Base-by-base conservation (phyloP, 2,329 filamentous ascomycete genomes). In the Ophiostoma ulmi region DNA sequence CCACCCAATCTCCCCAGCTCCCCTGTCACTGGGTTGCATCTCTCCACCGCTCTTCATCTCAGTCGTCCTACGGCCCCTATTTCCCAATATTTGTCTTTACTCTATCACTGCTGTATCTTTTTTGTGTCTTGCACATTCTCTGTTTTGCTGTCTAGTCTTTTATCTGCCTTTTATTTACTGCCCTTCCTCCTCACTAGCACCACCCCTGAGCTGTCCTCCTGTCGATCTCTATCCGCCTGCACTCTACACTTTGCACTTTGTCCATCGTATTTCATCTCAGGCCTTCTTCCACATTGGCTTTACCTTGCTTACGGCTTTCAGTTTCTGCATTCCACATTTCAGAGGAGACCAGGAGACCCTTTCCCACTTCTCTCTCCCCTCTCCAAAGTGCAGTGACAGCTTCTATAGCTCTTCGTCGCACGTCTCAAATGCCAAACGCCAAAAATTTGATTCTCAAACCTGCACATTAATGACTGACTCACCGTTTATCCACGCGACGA, bases 131-230 rank as follows among this genome's bases (percentile, higher is more conserved):
- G 35, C 1, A 17, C 22, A 17, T 5, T 8, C 3, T 13, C 4
- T 17, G 14, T 44, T 44, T 44, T 10, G 22, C 14, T 26, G 52
- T 58, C n/a, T 17, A 13, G n/a, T 58, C 22, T 26, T 58, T 3
- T 58, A 22, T 48, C 17, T n/a, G 44, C 14, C 55, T 36, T 20
- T 38, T 31, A 31, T 26, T 17, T 63, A 61, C 52, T 17, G 52
- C 52, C 52, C n/a, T 58, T 26, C 22, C n/a, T 44, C 39, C 39
- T 48, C 17, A 20, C 44, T 48, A 48, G 44, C 52, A 38, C 35
- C 35, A 38, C 67, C 70, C 70, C 70, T 71, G 70, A 66, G 39
- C 20, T 61, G 52, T n/a, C 64, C 67, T 71, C 66, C 70, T 69
- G 67, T 67, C 70, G 61, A 67, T 71, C 70, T 69, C 55, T 65